Conservation (phyloP, 2,329 filamentous ascomycete genomes). For the Microsporum audouinii region DNA sequence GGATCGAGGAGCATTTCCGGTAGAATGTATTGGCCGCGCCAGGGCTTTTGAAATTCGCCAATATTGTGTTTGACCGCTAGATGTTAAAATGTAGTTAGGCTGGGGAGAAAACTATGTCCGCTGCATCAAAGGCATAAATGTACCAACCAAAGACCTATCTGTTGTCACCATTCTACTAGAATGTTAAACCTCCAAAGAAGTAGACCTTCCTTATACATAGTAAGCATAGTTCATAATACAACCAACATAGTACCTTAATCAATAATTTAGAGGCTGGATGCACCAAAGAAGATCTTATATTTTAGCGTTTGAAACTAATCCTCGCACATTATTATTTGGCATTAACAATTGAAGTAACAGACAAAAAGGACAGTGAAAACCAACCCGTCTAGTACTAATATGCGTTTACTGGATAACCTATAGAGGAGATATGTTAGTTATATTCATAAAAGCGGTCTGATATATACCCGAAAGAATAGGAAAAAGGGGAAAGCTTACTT, state of each 20-base stretch:
- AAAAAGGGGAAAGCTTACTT: conserved; percentile 49
- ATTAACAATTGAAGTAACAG: neutral
- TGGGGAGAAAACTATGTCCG: too few relatives aligned
- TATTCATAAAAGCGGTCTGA: neutral
- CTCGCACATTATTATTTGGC: neutral
- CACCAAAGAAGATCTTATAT: conserved; percentile 1
- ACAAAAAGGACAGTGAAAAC: neutral
- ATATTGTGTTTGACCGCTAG: too few relatives aligned
- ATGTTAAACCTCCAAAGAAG: too few relatives aligned
- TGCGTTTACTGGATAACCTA: conserved; percentile 16
- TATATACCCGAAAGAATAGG: conserved; percentile 10
- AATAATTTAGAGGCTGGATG: neutral
- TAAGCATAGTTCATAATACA: too few relatives aligned
- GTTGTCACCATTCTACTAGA: too few relatives aligned
- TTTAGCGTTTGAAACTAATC: neutral
- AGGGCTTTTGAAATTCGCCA: too few relatives aligned
- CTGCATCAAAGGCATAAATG: too few relatives aligned
- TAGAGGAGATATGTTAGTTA: conserved; percentile 6
- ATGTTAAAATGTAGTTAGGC: too few relatives aligned
- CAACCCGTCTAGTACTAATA: conserved; percentile 4
- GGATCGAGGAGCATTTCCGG: too few relatives aligned
- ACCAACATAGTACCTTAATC: neutral
- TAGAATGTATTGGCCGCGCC: too few relatives aligned
- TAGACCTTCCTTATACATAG: too few relatives aligned
- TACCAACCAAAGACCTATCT: too few relatives aligned